Base-by-base conservation (phyloP, 2,329 filamentous ascomycete genomes). In the Ophiosphaerella korrae region DNA sequence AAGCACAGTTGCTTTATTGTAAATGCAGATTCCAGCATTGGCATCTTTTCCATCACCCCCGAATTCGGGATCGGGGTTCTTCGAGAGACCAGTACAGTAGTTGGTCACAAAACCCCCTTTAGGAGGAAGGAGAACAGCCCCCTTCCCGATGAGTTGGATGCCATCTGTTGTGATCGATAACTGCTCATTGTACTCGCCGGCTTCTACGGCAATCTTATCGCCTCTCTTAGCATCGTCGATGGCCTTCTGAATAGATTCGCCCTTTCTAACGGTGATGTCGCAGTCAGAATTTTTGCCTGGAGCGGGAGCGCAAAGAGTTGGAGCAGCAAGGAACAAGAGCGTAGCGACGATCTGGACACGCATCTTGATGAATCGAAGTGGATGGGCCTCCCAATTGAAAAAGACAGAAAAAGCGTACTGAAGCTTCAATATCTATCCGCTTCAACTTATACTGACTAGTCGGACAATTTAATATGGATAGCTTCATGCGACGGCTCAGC, bases 1-100 rank as follows among this genome's bases (percentile, higher is more conserved):
- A 32, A 58, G 49, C 23, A 37, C 16, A n/a, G 53, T 35, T 9
- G 34, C 26, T n/a, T 36, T 39, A 9, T 50, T 46, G 13, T 55
- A 35, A 13, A 55, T 55, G n/a, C 55, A 58, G 41, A 58, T 58
- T 18, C 55, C 55, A 4, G 52, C 55, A 29, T 54, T 45, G 4
- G 46, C 47, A 12, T 42, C 31, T 3, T 18, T 24, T 7, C 21
- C 34, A 4, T 41, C 35, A 13, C 33, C 16, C 42, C 18, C 18
- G 3, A 37, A 34, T 33, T 14, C 11, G 14, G 26, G 37, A 23
- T 42, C 38, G 32, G 29, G 29, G 24, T n/a, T 38, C 23, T 48
- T 32, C 16, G 45, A 31, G n/a, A 55, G 38, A 11, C 52, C 49
- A 5, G 45, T 51, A 29, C 55, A 58, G 23, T 35, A 38, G 29